Evolutionary conservation across 2,329 filamentous ascomycete species (phyloP).

Genomic region (Coniochaeta ligniaria): DNA sequence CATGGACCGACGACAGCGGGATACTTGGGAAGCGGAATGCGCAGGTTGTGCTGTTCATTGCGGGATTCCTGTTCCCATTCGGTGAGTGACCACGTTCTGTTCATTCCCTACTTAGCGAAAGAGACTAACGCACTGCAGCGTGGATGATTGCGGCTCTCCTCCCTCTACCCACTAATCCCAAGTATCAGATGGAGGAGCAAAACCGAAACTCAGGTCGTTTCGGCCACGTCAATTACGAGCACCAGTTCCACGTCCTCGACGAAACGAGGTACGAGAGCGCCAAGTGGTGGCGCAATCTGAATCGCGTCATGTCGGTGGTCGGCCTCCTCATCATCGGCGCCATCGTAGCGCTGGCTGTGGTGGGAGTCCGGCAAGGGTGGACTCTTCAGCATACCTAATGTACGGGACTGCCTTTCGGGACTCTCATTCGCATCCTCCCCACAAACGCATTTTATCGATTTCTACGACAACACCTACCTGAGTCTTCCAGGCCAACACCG

Average conservation of each 20-base stretch:
- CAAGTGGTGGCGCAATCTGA: constrained; percentile 53
- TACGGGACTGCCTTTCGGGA: neutral
- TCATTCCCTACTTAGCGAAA: neutral
- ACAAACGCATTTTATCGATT: neutral
- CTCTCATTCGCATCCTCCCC: neutral
- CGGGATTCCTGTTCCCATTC: constrained; percentile 73
- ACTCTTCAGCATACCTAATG: constrained; percentile 8
- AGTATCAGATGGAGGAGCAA: constrained; percentile 41
- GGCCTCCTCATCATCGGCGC: constrained; percentile 48
- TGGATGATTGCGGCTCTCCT: constrained; percentile 77
- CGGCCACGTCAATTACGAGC: constrained; percentile 23
- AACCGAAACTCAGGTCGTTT: constrained; percentile 32
- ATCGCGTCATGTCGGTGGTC: constrained; percentile 50
- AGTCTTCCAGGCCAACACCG: neutral
- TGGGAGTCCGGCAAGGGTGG: constrained; percentile 46
- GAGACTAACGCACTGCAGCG: constrained; percentile 33
- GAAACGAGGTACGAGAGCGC: constrained; percentile 44
- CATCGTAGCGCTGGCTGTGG: constrained; percentile 41
- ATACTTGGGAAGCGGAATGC: constrained; percentile 61
- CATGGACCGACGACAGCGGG: constrained; percentile 54
- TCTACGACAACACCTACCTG: neutral
- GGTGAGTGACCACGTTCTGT: constrained; percentile 35
- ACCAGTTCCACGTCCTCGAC: constrained; percentile 26
- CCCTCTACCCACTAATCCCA: constrained; percentile 57
- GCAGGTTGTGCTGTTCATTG: constrained; percentile 67